Evolutionary conservation across 352 stramenopile species (phyloP).

Genomic region (Globisporangium megalacanthum): DNA sequence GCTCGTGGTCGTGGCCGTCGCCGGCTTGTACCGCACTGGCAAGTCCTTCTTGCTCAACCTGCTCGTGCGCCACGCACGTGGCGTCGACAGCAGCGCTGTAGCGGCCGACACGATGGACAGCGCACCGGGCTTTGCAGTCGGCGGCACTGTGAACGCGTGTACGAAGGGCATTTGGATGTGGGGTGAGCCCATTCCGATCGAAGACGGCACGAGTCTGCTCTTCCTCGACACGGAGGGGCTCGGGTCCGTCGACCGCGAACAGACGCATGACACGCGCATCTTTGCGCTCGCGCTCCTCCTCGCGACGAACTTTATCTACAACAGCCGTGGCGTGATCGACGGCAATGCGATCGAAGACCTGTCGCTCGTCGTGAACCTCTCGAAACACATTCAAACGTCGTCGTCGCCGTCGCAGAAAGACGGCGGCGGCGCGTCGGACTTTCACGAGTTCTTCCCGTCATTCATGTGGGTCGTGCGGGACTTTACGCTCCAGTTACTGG

Average conservation of each 20-base stretch:
- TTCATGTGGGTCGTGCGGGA: constrained; percentile 90
- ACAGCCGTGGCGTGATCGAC: constrained; percentile 88
- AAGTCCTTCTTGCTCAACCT: constrained; percentile 90
- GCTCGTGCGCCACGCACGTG: constrained; percentile 57
- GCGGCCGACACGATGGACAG: constrained; percentile 13
- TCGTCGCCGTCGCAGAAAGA: constrained; percentile 16
- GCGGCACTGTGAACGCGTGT: constrained; percentile 82
- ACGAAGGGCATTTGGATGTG: constrained; percentile 93
- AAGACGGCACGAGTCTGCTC: constrained; percentile 65
- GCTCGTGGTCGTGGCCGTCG: constrained; percentile 83
- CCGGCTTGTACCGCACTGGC: constrained; percentile 84
- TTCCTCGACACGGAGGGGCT: constrained; percentile 90
- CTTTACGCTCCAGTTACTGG: constrained; percentile 83
- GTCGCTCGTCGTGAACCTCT: constrained; percentile 88
- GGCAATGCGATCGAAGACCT: constrained; percentile 86
- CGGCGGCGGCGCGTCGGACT: constrained; percentile 15
- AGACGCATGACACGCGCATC: constrained; percentile 89
- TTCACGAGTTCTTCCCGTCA: constrained; percentile 82
- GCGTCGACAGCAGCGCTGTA: constrained; percentile 17
- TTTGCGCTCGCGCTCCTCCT: constrained; percentile 86
- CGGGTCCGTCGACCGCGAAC: constrained; percentile 70
- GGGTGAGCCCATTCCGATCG: constrained; percentile 66
- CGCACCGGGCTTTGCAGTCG: constrained; percentile 66
- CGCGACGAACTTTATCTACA: constrained; percentile 88
- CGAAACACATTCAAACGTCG: constrained; percentile 86